Evolutionary conservation across 345 rosid genomes (phyloP).

Genomic region (Eucalyptus regnans): DNA sequence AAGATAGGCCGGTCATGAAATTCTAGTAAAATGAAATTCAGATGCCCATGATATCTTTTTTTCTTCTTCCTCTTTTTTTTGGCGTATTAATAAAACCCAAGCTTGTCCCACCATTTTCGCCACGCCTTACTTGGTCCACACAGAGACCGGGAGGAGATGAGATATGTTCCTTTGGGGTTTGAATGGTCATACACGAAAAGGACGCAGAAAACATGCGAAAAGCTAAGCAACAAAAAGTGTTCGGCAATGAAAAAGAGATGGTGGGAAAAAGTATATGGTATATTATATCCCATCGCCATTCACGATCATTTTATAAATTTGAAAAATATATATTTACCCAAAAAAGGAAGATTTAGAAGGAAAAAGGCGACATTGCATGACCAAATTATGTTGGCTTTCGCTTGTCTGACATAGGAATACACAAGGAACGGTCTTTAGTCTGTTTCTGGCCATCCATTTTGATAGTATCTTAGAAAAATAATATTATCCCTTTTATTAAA

Average conservation of each 20-base stretch:
- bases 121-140: background rate
- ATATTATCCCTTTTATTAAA: background rate
- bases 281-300: background rate
- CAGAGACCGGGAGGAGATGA: background rate
- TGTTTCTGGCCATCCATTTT: background rate
- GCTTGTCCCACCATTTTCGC: background rate
- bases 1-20: background rate
- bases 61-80: background rate
- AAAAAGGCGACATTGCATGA: background rate
- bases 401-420: background rate
- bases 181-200: background rate
- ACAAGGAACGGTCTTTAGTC: background rate
- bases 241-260: background rate
- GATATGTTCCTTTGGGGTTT: background rate
- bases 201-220: background rate
- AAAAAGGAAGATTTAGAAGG: background rate
- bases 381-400: background rate
- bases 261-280: background rate
- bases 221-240: background rate
- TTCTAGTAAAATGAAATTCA: background rate
- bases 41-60: background rate
- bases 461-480: background rate
- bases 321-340: background rate
- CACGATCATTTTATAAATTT: background rate
- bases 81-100: background rate